Evolutionary conservation across 345 rosid species (phyloP), one percentile per base, ranked within the genome.

Genomic region (Erucastrum elatum): DNA sequence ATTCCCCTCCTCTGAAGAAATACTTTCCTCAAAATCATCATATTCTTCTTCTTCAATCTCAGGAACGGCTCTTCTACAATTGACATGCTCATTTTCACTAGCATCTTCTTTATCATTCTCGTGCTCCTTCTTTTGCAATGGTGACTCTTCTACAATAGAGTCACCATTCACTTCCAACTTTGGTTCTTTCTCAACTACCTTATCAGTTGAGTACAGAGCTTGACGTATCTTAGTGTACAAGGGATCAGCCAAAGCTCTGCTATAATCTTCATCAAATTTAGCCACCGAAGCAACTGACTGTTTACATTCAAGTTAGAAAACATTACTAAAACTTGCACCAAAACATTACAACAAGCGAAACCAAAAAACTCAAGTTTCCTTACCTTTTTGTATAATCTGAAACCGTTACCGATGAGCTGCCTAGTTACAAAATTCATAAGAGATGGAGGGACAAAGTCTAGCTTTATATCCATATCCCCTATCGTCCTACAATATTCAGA

Each of bases 381-480:
- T 39, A 95, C 99, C 99, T 96, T 93, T 82, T 91, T 89, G 83
- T 91, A 96, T 64, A 93, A 94, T 81, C 84, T 84, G 87, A 95
- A 95, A 77, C 99, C 94, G 56, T 83, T 89, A 30, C 99, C 97
- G 0, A 93, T 34, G 75, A 93, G 93, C 86, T 95, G 98, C 83
- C 99, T 91, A 17, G 97, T 78, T 58, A 95, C 82, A 41, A 95
- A 95, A 83, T 95, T 95, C 37, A 95, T 86, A 62, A 95, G 94
- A 70, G 90, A 83, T 8, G 98, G 93, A 78, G 98, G 99, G 34
- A 93, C 87, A 30, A 95, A 89, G 74, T 93, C 98, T 81, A 96
- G 75, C 92, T 96, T 96, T 77, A 93, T 58, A 87, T 96, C 99
- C 83, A 96, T 9, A 72, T 76, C 91, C 33, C 77, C 92, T 33